Evolutionary conservation across 352 stramenopile genomes (phyloP).

Genomic region (Phytophthora colocasiae): DNA sequence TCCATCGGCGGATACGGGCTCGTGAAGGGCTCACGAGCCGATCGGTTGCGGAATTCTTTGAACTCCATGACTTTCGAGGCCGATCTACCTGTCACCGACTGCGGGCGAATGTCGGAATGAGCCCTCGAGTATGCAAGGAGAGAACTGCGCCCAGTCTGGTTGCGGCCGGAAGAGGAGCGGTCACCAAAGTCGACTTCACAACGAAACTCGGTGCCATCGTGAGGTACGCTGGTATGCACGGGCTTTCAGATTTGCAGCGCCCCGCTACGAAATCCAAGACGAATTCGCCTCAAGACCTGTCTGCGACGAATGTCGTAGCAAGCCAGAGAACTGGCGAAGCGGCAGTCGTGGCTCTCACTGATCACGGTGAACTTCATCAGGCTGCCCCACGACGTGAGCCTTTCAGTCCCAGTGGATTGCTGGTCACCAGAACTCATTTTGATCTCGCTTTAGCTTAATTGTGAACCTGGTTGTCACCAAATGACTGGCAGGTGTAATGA

Average conservation of each 20-base stretch:
- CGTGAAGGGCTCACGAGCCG: constrained; percentile 27
- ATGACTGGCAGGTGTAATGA: too few relatives aligned
- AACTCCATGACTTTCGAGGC: constrained; percentile 33
- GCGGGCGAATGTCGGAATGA: constrained; percentile 31
- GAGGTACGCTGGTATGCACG: constrained; percentile 21
- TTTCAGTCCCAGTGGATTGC: too few relatives aligned
- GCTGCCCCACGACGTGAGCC: too few relatives aligned
- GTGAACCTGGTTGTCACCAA: too few relatives aligned
- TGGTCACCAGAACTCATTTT: too few relatives aligned
- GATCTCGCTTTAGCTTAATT: too few relatives aligned
- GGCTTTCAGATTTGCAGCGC: constrained; percentile 28
- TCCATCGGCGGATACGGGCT: constrained; percentile 39
- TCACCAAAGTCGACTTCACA: too few relatives aligned
- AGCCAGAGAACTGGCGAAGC: constrained; percentile 17
- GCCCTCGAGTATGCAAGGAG: constrained; percentile 7
- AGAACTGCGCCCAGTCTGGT: constrained; percentile 5
- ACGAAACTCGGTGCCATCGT: too few relatives aligned
- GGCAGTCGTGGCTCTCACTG: not conserved
- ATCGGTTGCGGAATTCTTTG: constrained; percentile 31
- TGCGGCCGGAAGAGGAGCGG: constrained; percentile 11
- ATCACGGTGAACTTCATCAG: too few relatives aligned
- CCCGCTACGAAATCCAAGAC: constrained; percentile 20
- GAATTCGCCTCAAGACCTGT: constrained; percentile 20
- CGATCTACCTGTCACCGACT: constrained; percentile 1
- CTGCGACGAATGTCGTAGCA: constrained; percentile 23